Base-by-base conservation (phyloP, 108 stramenopile genomes). In the Aurantiochytrium sp. region DNA sequence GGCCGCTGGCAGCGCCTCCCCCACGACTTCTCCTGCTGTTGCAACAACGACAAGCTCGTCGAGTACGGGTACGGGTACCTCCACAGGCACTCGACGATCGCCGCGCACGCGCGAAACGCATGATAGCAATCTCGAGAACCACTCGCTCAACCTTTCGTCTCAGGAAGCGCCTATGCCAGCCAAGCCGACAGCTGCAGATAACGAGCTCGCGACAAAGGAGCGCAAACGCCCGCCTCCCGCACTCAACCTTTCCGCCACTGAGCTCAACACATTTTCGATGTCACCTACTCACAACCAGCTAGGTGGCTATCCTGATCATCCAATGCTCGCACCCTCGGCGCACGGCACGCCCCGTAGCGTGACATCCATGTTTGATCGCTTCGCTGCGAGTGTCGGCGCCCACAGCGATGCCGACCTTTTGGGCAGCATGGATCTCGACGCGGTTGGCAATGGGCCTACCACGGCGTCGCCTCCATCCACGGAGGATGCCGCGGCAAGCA, bases 321-420 rank as follows among this genome's bases (percentile, higher is more conserved):
- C 28, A 12, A 47, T 83, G 49, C 76, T 83, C 45, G n/a, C 51
- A 16, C 76, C 45, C 12, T 12, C 49, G 49, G 51, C 49, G 19
- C 76, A 83, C 51, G 76, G 76, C 6, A 83, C 76, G 76, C 76
- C 76, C 6, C 76, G 76, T 4, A 83, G 76, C 28, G 76, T 83
- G 19, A 28, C 23, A 8, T 83, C 76, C 76, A 53, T 83, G 76
- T 83, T 83, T 35, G 76, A 83, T 35, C 45, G 51, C 45, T 83
- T 83, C 28, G 76, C 45, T 18, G 51, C 49, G n/a, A 16, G 45
- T 18, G 18, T 47, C 16, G 25, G 25, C 6, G 49, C 8, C 6
- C 19, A 10, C 19, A 16, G 51, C 76, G 49, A 53, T 23, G 25
- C 8, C 18, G 76, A 83, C 45, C 51, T 53, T 12, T 2, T 83